A percentile compares a stretch with the other conserved stretches of the same genome.
Evolutionary conservation across 306 rosid genomes (phyloP).

Genomic region (Erythrophleum fordii): DNA sequence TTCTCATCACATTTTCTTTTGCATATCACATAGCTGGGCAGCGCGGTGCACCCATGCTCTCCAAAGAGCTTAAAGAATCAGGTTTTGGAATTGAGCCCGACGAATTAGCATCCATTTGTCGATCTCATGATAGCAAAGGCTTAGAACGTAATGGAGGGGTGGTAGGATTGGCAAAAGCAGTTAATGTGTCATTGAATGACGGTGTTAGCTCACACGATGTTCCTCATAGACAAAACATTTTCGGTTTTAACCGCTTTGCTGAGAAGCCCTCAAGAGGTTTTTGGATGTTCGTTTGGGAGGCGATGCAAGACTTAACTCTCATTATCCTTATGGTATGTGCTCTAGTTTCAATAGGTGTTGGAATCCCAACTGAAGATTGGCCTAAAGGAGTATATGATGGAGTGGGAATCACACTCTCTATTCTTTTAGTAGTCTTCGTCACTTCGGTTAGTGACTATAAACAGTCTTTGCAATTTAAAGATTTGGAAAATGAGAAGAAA

Average conservation of each 20-base stretch:
- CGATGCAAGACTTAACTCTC: conserved; percentile 85
- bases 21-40: conserved; percentile 58
- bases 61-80: conserved; percentile 60
- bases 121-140: conserved; percentile 61
- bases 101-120: conserved; percentile 63
- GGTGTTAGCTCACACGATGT: conserved; percentile 59
- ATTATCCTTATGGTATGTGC: conserved; percentile 73
- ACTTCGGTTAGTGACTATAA: conserved; percentile 83
- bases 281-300: conserved; percentile 93
- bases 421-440: conserved; percentile 73
- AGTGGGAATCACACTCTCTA: conserved; percentile 77
- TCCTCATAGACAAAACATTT: conserved; percentile 56
- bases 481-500: conserved; percentile 84
- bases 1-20: neutral
- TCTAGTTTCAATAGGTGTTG: conserved; percentile 68
- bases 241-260: conserved; percentile 53
- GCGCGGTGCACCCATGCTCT: conserved; percentile 43
- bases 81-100: conserved; percentile 74
- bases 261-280: conserved; percentile 82
- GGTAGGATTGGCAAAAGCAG: conserved; percentile 61
- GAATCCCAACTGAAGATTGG: conserved; percentile 82
- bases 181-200: conserved; percentile 53
- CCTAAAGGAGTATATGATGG: conserved; percentile 92
- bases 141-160: conserved; percentile 60
- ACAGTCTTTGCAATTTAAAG: conserved; percentile 86